Evolutionary conservation across 2,329 filamentous ascomycete species (phyloP), one percentile per base, ranked within the genome.

Genomic region (Ceratocystis variospora): DNA sequence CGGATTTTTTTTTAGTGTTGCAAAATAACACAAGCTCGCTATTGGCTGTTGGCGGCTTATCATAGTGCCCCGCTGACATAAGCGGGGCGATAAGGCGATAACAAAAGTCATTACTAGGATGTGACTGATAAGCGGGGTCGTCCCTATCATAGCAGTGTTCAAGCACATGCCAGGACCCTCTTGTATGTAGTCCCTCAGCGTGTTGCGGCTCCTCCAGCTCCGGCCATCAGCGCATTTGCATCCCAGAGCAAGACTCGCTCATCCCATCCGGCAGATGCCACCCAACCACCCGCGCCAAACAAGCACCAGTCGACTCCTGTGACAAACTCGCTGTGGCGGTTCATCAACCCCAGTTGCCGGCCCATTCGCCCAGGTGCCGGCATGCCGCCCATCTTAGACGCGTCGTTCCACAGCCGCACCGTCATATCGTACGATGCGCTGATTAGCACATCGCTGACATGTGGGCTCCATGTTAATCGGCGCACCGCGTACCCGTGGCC

Each of bases 401-500:
- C 89, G 73, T 97, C 94, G 10, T 86, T 90, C 94, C 94, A 99
- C 62, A 96, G 80, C 41, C 94, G 84, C 70, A 94, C 95, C 5
- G 90, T 96, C 94, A 99, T 99, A 76, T 99, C 94, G 75, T 99
- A 99, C 73, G 91, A 94, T 1, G 89, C 93, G 71, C 87, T 94
- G 53, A 96, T 81, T 53, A 99, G 76, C 8, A 96, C 83, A 73
- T 97, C 90, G 67, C 86, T 86, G n/a, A 94, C 82, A 77, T 99
- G 94, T 8, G 94, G 94, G 72, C 89, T 95, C 93, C 94, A 99
- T 5, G 89, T 84, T 3, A 99, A 73, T 70, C 88, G 86, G 61
- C 92, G 81, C 31, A 97, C 86, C 2, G 94, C 94, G 74, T 96
- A 99, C 62, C 94, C 86, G 75, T 99, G 94, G 12, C 94, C 94